Base-by-base conservation (phyloP, 352 stramenopile species). In the Lagenidium sp. region DNA sequence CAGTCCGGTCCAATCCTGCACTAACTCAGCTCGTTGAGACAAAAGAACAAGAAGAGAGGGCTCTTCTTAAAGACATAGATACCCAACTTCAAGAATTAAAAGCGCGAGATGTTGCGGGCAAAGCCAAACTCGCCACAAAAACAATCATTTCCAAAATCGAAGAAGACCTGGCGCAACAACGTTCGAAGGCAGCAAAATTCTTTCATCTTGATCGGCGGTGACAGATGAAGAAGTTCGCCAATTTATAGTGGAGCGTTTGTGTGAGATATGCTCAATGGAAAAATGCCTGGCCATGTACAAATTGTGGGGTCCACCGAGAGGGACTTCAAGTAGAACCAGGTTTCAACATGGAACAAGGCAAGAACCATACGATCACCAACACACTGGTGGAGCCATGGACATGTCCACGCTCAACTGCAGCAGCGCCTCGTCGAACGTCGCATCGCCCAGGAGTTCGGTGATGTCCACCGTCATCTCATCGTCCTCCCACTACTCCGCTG, bases 1-100 rank as follows among this genome's bases (percentile, higher is more conserved):
- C 78, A 8, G 40, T 55, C 20, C 57, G 68, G 12, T 53, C 61
- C 3, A 82, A 82, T 6, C 65, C 68, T 0, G 52, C 60, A 20
- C 41, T 85, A 11, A 37, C 53, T 26, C 41, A 55, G 12, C 57
- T 85, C 0, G 68, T 86, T 7, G 34, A 47, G 1, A 61, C 12
- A 2, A 85, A 78, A 46, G 60, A 63, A 22, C 45, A 31, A 4
- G 34, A 72, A 46, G 78, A 90, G 43, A 29, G 62, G 26, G 49
- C 35, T 0, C 12, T 71, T 22, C 20, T 90, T 12, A 61, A 64
- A 36, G 49, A 82, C 48, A 45, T 90, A 23, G 65, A 85, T n/a
- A 47, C 76, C 25, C 62, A 86, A 21, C 53, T 90, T 6, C 28
- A 77, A 8, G 68, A 82, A 39, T 24, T 90, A 1, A 55, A 74